These are phyloP conservation scores for Polychytrium aggregatum DNA, from an alignment of 192 early-diverging fungal genomes.

Conservation along the genomic window DNA sequence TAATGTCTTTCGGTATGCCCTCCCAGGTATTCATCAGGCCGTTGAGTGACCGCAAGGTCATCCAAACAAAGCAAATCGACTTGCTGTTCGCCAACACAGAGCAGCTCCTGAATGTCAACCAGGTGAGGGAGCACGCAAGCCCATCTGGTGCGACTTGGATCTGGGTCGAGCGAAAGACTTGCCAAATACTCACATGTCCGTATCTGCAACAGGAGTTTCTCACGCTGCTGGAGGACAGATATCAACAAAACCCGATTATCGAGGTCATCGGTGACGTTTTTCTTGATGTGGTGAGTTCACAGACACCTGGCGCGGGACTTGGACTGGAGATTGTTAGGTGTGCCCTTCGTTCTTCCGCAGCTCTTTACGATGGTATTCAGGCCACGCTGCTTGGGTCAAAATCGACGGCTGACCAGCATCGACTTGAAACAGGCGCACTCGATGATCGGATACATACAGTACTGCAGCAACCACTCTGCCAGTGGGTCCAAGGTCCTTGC, in stretches of 20 bases:
- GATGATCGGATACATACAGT: slow-evolving; percentile 34
- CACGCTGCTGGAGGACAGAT: slow-evolving; percentile 13
- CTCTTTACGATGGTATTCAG: too few species aligned
- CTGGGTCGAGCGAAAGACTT: too few species aligned
- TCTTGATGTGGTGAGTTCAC: slow-evolving; percentile 24
- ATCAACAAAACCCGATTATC: slow-evolving; percentile 21
- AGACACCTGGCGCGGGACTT: too few species aligned
- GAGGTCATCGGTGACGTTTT: slow-evolving; percentile 27
- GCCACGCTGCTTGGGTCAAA: too few species aligned
- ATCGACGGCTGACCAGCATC: too few species aligned
- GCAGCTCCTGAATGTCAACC: slow-evolving; percentile 26
- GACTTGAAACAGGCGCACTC: slow-evolving; percentile 17
- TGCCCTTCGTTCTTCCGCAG: too few species aligned
- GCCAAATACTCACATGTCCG: background rate
- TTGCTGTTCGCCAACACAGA: slow-evolving; percentile 36
- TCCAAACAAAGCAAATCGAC: slow-evolving; percentile 20
- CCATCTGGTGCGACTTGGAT: too few species aligned
- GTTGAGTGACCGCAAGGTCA: slow-evolving; percentile 18
- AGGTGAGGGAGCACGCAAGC: slow-evolving; percentile 3
- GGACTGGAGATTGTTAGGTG: too few species aligned
- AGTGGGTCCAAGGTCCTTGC: slow-evolving; percentile 21
- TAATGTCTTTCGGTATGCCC: background rate
- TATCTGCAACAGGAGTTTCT: slow-evolving; percentile 23
- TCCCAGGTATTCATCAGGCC: slow-evolving; percentile 37
- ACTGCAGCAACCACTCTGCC: slow-evolving; percentile 32